phyloP scores from a whole-genome alignment of 2,329 filamentous ascomycete genomes.

The Fusarium hainanense region DNA sequence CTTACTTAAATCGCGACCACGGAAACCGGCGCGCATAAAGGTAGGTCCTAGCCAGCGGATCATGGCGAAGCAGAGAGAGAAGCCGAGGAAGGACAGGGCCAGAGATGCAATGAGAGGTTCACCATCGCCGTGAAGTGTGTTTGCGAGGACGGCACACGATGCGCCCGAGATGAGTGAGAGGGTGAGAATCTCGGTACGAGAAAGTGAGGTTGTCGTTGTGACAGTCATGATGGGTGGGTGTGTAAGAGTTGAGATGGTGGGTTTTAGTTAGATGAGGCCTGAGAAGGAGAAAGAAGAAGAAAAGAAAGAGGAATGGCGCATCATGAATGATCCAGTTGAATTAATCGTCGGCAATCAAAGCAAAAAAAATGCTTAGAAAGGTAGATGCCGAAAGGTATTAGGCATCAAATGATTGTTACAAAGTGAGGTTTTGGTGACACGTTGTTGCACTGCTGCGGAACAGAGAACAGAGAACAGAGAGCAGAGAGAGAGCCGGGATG shows the following conservation, averaged over 20 bases:
- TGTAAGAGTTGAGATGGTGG: constrained; percentile 6
- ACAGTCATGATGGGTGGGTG: constrained; percentile 43
- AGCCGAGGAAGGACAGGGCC: constrained; percentile 86
- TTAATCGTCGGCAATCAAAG: background rate
- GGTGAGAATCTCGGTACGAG: constrained; percentile 63
- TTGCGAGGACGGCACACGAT: constrained; percentile 78
- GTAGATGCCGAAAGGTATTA: background rate
- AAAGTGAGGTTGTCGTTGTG: constrained; percentile 55
- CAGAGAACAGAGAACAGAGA: background rate
- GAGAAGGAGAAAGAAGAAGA: background rate
- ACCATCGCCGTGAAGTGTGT: constrained; percentile 85
- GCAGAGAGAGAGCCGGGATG: constrained; percentile 7
- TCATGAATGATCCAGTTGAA: constrained; percentile 10
- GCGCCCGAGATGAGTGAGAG: constrained; percentile 73
- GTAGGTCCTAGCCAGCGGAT: constrained; percentile 93
- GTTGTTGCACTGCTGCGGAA: constrained; percentile 37
- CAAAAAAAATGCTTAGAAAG: background rate
- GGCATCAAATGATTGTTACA: background rate
- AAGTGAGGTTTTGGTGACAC: constrained; percentile 38
- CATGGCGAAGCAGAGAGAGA: constrained; percentile 82
- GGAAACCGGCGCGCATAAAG: constrained; percentile 89
- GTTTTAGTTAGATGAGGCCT: constrained; percentile 14
- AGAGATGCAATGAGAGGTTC: constrained; percentile 90
- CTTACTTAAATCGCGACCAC: constrained; percentile 88
- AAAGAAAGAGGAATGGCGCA: constrained; percentile 21